phyloP scores from a whole-genome alignment of 768 basidiomycete species.

The Coprinopsis marcescibilis region DNA sequence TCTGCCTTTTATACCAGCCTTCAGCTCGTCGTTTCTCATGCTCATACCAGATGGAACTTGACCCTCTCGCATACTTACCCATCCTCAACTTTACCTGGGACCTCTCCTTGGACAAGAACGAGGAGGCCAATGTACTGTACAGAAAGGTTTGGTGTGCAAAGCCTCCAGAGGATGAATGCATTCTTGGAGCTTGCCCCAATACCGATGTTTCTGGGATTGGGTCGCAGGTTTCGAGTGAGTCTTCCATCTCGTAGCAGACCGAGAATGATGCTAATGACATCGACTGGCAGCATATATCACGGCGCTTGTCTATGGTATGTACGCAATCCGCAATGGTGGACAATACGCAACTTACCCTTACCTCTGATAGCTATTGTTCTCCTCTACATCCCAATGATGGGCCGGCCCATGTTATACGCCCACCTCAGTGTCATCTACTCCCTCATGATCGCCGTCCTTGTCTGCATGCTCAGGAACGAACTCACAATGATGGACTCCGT shows the following conservation, averaged over 20 bases:
- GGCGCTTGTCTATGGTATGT: slow-evolving; percentile 7
- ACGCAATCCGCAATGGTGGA: too few species aligned
- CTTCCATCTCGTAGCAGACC: not conserved
- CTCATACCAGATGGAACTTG: too few species aligned
- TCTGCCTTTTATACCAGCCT: too few species aligned
- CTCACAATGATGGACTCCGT: slow-evolving; percentile 16
- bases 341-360: too few species aligned
- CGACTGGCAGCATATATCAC: slow-evolving; percentile 2
- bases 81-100: too few species aligned
- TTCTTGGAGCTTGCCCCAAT: slow-evolving; percentile 18
- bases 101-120: too few species aligned
- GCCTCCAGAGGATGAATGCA: slow-evolving; percentile 13
- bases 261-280: not conserved
- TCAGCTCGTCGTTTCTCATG: too few species aligned
- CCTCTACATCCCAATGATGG: slow-evolving; percentile 7
- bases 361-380: slow-evolving; percentile 9
- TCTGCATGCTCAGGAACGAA: slow-evolving; percentile 6
- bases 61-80: too few species aligned
- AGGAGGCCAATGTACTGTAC: slow-evolving; percentile 14
- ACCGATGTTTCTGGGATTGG: slow-evolving; percentile 18
- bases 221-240: slow-evolving; percentile 17
- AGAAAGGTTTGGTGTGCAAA: slow-evolving; percentile 14
- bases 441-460: slow-evolving; percentile 8
- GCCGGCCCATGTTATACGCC: slow-evolving; percentile 14
- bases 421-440: slow-evolving; percentile 15